Evolutionary conservation across 1,139 yeast genomes (phyloP).

Genomic region (Magnusiomyces ingens): DNA sequence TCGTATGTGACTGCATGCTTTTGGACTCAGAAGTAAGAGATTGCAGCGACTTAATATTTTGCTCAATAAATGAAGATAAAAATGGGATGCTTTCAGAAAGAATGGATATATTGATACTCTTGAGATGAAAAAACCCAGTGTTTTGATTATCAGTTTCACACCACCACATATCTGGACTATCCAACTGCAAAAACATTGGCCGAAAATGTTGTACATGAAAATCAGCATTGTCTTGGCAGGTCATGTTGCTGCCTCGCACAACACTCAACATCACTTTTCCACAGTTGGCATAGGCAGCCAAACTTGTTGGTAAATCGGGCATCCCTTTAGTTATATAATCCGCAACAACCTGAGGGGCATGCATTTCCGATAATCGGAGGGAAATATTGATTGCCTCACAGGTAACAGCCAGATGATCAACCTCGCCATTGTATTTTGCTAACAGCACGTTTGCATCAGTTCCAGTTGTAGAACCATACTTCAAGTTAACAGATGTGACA

Average conservation of each 20-base stretch:
- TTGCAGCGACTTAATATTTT: conserved; percentile 14
- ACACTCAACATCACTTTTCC: conserved; percentile 22
- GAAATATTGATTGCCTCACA: conserved; percentile 23
- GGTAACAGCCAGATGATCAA: conserved; percentile 23
- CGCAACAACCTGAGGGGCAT: conserved; percentile 20
- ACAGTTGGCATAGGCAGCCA: conserved; percentile 21
- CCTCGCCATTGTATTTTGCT: conserved; percentile 9
- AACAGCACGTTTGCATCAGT: conserved; percentile 8
- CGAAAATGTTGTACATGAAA: conserved; percentile 11
- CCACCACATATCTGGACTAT: conserved; percentile 28
- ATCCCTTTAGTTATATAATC: conserved; percentile 21
- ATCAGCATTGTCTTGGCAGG: conserved; percentile 12
- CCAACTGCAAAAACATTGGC: conserved; percentile 26
- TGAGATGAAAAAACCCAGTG: conserved; percentile 26
- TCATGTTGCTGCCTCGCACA: conserved; percentile 17
- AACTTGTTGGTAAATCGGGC: conserved; percentile 18
- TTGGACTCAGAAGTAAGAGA: conserved; percentile 16
- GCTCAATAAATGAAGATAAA: conserved; percentile 23
- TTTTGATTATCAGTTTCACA: conserved; percentile 21
- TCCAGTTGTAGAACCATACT: conserved; percentile 35
- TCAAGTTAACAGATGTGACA: conserved; percentile 43
- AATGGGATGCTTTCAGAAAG: conserved; percentile 24
- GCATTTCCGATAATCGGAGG: conserved; percentile 18
- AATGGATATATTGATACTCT: conserved; percentile 25
- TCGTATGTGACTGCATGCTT: conserved; percentile 13